Evolutionary conservation across 73 alveolate genomes (phyloP).

Genomic region (Paramecium octaurelia): DNA sequence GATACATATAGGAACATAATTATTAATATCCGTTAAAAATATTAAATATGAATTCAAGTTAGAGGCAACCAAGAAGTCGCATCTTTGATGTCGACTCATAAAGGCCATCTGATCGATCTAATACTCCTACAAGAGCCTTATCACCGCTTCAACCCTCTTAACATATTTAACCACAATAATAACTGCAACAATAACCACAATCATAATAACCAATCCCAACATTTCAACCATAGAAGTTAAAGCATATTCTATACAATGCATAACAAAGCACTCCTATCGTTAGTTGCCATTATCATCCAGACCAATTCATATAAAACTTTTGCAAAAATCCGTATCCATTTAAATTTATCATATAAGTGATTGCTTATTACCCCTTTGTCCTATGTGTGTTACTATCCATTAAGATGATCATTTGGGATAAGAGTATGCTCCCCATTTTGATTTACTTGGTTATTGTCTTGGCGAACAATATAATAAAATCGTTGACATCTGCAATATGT

Average conservation of each 20-base stretch:
- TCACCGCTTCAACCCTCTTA: not conserved
- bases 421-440: constrained; percentile 6
- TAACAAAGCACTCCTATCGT: not conserved
- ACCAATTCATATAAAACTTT: not conserved
- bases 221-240: not conserved
- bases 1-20: not conserved
- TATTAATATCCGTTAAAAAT: constrained; percentile 10
- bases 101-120: not conserved
- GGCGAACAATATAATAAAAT: not conserved
- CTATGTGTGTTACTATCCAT: constrained; percentile 4
- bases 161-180: not conserved
- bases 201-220: not conserved
- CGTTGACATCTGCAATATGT: not conserved
- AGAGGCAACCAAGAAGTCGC: not conserved
- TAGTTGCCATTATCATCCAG: constrained; percentile 4
- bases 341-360: not conserved
- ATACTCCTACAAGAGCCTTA: not conserved
- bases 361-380: constrained; percentile 2
- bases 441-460: not conserved
- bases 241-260: not conserved
- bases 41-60: not conserved
- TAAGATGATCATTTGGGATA: not conserved
- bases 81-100: not conserved
- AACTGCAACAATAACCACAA: not conserved
- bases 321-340: not conserved